Evolutionary conservation across 139 green algal genomes (phyloP), one percentile per base, ranked within the genome.

Genomic region (Chlamydomonas incerta): DNA sequence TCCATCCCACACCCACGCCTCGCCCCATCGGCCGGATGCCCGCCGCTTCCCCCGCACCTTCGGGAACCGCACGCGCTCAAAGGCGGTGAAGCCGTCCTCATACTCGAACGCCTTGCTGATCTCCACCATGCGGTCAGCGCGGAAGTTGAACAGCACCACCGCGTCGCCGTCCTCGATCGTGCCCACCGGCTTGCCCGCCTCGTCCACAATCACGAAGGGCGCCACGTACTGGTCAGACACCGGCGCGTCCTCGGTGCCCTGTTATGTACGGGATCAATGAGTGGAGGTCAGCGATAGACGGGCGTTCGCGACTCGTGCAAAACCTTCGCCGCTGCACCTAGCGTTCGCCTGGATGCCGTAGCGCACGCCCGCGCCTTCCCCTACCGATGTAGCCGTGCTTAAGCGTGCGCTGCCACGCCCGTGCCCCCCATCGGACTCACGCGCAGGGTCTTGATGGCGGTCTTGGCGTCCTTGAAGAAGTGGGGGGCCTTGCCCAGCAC

Each of bases 51-150:
- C 29, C 34, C 80, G 11, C 50, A 94, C 91, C 86, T 96, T 90
- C n/a, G 96, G 96, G 73, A 90, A 94, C 31, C 96, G 93, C 89
- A 94, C 87, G 96, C 88, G 80, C 81, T 92, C 88, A 50, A 92
- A 92, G 62, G 46, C 11, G 10, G 58, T 82, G 67, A 98, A 98
- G 55, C 41, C 41, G 6, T 96, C 98, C 20, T 92, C 57, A 74
- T 99, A 99, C 92, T 99, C 97, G 46, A 99, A 93, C 3, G 97
- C 96, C 91, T 99, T 99, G 90, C 89, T 95, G 62, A 99, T 96
- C 90, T 98, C 71, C 29, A 98, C 93, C 90, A 99, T 95, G 81
- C 97, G 95, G 90, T 99, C 97, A 21, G 97, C 95, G 4, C 97
- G 92, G 94, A 98, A 99, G 94, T 99, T 99, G 92, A 97, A 98